A percentile compares a stretch with the other conserved stretches of the same genome.
phyloP scores from a whole-genome alignment of 1,284 basidiomycete genomes.

The Caloboletus inedulis region DNA sequence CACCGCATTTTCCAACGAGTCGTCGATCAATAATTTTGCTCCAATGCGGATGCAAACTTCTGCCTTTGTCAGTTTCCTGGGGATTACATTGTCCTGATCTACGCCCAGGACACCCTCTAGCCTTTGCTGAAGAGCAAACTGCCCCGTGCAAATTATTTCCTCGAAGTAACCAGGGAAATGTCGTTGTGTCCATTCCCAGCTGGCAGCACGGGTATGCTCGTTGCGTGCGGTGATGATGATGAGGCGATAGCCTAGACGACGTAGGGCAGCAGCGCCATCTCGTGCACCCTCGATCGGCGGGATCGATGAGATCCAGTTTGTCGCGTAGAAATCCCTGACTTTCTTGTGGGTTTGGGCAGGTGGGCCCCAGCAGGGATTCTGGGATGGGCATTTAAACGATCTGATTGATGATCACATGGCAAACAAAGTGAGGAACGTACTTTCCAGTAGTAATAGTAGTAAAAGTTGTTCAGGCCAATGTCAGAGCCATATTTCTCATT shows the following conservation, averaged over 20 bases:
- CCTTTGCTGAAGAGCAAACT: conserved; percentile 48
- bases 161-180: conserved; percentile 68
- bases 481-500: conserved; percentile 60
- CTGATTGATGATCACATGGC: conserved; percentile 46
- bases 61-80: conserved; percentile 65
- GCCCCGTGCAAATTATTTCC: conserved; percentile 71
- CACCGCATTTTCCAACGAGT: conserved; percentile 74
- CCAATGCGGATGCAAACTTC: conserved; percentile 65
- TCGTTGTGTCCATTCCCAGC: conserved; percentile 64
- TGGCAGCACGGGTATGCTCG: conserved; percentile 54
- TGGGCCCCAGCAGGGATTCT: conserved; percentile 74
- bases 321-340: conserved; percentile 58
- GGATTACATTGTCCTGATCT: conserved; percentile 40
- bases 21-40: conserved; percentile 71
- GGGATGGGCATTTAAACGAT: conserved; percentile 6
- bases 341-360: conserved; percentile 58
- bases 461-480: conserved; percentile 52
- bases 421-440: conserved; percentile 43
- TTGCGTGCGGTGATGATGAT: conserved; percentile 75
- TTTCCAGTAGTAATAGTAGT: conserved; percentile 39
- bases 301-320: conserved; percentile 50
- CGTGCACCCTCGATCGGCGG: conserved; percentile 62
- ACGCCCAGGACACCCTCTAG: conserved; percentile 35
- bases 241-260: conserved; percentile 61
- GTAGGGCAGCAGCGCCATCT: conserved; percentile 55